Evolutionary conservation across 345 rosid species (phyloP).

Genomic region (Lepidium africanum): DNA sequence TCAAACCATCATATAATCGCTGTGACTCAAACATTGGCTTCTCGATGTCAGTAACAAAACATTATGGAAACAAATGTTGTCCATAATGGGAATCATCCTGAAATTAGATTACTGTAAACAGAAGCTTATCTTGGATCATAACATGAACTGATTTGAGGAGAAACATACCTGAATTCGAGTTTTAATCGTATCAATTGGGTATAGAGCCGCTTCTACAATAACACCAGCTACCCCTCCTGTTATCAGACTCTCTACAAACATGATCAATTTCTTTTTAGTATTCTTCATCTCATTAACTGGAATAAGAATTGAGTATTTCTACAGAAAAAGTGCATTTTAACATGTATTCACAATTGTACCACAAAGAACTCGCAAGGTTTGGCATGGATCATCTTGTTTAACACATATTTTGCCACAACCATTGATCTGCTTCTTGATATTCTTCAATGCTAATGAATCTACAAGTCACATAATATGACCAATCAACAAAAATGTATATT

Average conservation of each 20-base stretch:
- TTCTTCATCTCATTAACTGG: neutral
- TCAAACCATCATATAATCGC: neutral
- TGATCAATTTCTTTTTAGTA: neutral
- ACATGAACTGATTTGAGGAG: neutral
- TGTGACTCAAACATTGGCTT: neutral
- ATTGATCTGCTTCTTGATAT: conserved; percentile 13
- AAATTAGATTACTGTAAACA: neutral
- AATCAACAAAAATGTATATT: neutral
- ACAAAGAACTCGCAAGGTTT: conserved; percentile 31
- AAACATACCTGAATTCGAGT: conserved; percentile 66
- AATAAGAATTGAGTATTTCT: neutral
- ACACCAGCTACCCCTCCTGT: conserved; percentile 85
- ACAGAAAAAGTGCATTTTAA: neutral
- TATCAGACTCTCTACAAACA: conserved; percentile 49
- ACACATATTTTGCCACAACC: neutral
- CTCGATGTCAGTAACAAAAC: neutral
- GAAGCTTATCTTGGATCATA: neutral
- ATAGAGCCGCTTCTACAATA: conserved; percentile 70
- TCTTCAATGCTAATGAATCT: conserved; percentile 24
- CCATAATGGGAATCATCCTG: neutral
- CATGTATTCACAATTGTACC: conserved; percentile 20
- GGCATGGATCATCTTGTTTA: conserved; percentile 32
- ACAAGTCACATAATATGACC: neutral
- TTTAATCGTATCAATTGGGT: conserved; percentile 86
- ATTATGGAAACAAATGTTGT: neutral